A percentile compares a stretch with the other conserved stretches of the same genome.
Conservation (phyloP, 768 basidiomycete species). For the Boletus subcaerulescens region DNA sequence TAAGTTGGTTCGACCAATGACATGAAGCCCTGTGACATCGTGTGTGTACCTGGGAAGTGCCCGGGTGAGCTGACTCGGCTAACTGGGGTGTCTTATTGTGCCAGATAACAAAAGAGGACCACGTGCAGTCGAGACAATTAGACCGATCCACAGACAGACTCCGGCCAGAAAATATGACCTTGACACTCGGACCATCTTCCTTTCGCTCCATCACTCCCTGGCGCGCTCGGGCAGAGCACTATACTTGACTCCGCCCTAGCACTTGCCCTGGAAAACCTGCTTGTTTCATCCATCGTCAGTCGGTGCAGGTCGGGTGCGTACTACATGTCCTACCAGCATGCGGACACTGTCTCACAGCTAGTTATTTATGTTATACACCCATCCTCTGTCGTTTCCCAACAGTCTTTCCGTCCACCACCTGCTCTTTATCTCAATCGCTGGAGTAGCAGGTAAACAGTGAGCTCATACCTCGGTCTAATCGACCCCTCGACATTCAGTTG, state of each 20-base stretch:
- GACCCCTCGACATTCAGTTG: background rate
- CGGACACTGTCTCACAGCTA: background rate
- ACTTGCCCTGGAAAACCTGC: background rate
- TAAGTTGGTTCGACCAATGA: too few species aligned
- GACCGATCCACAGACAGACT: too few species aligned
- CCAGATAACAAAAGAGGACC: slow-evolving; percentile 16
- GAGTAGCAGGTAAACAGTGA: background rate
- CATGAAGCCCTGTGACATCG: too few species aligned
- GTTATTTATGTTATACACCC: background rate
- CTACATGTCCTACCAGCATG: background rate
- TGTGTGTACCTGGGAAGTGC: too few species aligned
- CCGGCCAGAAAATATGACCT: slow-evolving; percentile 17
- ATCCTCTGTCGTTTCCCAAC: background rate
- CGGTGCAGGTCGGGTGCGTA: slow-evolving; percentile 1
- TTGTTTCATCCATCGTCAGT: background rate
- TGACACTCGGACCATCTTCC: background rate
- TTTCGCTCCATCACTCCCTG: background rate
- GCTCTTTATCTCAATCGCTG: too few species aligned
- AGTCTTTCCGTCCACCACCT: too few species aligned
- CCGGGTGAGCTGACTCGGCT: background rate
- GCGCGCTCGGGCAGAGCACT: background rate
- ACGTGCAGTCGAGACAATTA: too few species aligned
- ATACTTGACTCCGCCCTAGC: too few species aligned
- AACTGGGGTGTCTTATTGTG: slow-evolving; percentile 24
- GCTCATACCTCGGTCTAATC: background rate